Evolutionary conservation across 2,329 filamentous ascomycete species (phyloP).

Genomic region (Tolypocladium nubicola): DNA sequence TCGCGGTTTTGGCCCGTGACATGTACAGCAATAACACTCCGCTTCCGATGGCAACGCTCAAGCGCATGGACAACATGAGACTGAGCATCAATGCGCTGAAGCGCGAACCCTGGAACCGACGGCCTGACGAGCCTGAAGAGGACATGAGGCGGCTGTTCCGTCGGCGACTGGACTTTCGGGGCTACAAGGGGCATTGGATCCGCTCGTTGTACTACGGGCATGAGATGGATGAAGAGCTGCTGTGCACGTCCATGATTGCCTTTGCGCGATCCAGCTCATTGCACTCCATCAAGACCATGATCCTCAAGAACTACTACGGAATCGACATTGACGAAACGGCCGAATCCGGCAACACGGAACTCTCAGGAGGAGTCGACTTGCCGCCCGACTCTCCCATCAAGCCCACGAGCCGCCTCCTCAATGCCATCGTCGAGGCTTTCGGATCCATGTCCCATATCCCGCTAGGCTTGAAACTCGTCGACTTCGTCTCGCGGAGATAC

Average conservation of each 20-base stretch:
- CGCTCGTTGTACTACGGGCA: constrained; percentile 13
- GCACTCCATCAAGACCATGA: constrained; percentile 19
- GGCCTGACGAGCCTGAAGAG: constrained; percentile 8
- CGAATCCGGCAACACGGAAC: constrained; percentile 8
- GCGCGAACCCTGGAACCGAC: constrained; percentile 19
- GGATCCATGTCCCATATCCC: constrained; percentile 54
- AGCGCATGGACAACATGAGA: constrained; percentile 18
- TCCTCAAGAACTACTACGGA: constrained; percentile 19
- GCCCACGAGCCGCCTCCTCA: constrained; percentile 49
- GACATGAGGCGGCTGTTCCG: constrained; percentile 17
- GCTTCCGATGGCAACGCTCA: constrained; percentile 8
- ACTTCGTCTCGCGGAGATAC: constrained; percentile 52
- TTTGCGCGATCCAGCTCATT: constrained; percentile 28
- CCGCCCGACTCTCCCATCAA: constrained; percentile 39
- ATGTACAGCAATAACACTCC: constrained; percentile 15
- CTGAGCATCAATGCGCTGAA: constrained; percentile 16
- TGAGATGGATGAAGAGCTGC: constrained; percentile 24
- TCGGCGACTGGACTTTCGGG: constrained; percentile 13
- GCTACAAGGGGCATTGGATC: constrained; percentile 17
- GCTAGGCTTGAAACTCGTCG: constrained; percentile 46
- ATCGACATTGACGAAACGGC: constrained; percentile 12
- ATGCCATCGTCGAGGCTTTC: constrained; percentile 57
- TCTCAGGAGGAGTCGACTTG: constrained; percentile 27
- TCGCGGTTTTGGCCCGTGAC: constrained; percentile 29
- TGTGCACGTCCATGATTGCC: constrained; percentile 30